Evolutionary conservation across 2,329 filamentous ascomycete species (phyloP).

Genomic region (Fusarium siculi): DNA sequence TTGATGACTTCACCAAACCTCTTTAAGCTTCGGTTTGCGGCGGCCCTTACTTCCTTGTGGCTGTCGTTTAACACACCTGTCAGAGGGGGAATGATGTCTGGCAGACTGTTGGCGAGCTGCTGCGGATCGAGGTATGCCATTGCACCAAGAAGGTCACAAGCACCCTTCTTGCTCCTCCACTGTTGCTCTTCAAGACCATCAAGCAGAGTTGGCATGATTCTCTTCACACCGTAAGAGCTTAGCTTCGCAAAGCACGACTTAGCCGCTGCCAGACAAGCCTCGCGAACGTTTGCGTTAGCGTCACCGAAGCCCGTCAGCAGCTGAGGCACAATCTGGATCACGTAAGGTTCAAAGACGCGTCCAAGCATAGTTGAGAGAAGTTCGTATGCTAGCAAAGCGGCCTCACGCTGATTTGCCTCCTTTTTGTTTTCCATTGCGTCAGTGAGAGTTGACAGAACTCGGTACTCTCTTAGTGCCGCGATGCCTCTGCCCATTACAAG

Average conservation of each 20-base stretch:
- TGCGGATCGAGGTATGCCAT: slow-evolving; percentile 99
- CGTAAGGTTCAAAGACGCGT: slow-evolving; percentile 92
- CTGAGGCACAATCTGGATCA: slow-evolving; percentile 94
- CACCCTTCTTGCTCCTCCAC: slow-evolving; percentile 98
- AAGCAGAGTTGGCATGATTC: slow-evolving; percentile 90
- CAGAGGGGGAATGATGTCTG: slow-evolving; percentile 95
- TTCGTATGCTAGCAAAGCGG: slow-evolving; percentile 89
- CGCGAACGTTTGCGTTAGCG: slow-evolving; percentile 85
- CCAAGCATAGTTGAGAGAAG: slow-evolving; percentile 87
- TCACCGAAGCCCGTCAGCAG: slow-evolving; percentile 91
- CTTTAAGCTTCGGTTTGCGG: slow-evolving; percentile 95
- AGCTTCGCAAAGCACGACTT: slow-evolving; percentile 94
- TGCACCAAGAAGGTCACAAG: slow-evolving; percentile 93
- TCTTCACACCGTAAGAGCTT: slow-evolving; percentile 95
- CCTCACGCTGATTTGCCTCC: slow-evolving; percentile 87
- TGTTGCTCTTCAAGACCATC: slow-evolving; percentile 94
- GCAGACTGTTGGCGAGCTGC: slow-evolving; percentile 89
- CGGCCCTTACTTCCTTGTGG: slow-evolving; percentile 93
- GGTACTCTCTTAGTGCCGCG: slow-evolving; percentile 81
- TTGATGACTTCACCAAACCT: slow-evolving; percentile 98
- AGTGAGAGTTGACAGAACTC: slow-evolving; percentile 83
- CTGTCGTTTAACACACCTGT: slow-evolving; percentile 96
- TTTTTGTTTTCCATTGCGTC: slow-evolving; percentile 95
- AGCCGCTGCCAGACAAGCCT: slow-evolving; percentile 90
- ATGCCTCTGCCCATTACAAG: slow-evolving; percentile 91